These are phyloP conservation scores for Trichosporon faecale DNA, from an alignment of 1,284 basidiomycete species.

Conservation along the genomic window DNA sequence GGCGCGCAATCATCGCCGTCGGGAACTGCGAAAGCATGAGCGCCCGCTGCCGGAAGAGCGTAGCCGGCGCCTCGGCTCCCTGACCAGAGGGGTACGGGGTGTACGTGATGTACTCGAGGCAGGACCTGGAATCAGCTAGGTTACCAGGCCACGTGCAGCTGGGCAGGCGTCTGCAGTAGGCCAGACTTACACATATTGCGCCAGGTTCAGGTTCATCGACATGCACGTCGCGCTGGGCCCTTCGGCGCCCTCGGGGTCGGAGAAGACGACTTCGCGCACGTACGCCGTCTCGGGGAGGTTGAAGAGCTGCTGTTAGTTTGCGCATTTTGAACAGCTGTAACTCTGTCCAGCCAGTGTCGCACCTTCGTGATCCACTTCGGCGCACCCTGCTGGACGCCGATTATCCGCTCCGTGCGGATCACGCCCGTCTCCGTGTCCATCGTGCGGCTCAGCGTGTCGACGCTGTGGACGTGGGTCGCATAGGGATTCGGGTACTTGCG, in stretches of 20 bases:
- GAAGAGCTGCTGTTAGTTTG: constrained; percentile 35
- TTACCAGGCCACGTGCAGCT: background rate
- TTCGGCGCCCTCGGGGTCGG: constrained; percentile 65
- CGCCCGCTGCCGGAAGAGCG: constrained; percentile 43
- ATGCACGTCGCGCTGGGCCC: constrained; percentile 66
- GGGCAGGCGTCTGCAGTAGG: background rate
- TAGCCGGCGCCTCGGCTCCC: constrained; percentile 23
- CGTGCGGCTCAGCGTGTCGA: constrained; percentile 81
- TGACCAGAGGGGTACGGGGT: constrained; percentile 56
- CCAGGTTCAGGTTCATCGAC: constrained; percentile 84
- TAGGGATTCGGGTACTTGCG: constrained; percentile 94
- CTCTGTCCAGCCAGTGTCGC: constrained; percentile 14
- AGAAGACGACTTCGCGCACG: constrained; percentile 87
- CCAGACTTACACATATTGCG: constrained; percentile 58
- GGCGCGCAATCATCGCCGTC: constrained; percentile 73
- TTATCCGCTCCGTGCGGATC: constrained; percentile 64
- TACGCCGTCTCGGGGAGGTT: constrained; percentile 71
- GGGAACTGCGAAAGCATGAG: constrained; percentile 59
- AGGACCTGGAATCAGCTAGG: constrained; percentile 32
- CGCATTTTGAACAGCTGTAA: background rate
- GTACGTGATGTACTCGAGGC: constrained; percentile 82
- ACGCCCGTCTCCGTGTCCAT: constrained; percentile 79
- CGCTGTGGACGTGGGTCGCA: constrained; percentile 83
- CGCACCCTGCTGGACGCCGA: constrained; percentile 52
- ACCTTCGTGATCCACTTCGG: constrained; percentile 53